phyloP scores from a whole-genome alignment of 345 rosid species.

The Isatis tinctoria region DNA sequence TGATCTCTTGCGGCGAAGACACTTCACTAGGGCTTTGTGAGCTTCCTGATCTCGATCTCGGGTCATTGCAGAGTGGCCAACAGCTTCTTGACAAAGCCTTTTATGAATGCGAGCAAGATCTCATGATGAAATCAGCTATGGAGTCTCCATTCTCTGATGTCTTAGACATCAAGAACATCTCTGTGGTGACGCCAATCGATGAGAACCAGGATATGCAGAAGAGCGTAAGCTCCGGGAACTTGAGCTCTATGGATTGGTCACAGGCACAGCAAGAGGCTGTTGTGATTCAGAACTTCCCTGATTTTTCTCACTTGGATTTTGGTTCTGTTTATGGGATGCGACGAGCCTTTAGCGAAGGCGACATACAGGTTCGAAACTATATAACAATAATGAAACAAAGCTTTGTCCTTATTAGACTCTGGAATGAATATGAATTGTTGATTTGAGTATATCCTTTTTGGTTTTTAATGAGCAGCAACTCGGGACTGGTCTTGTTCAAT shows the following conservation, averaged over 20 bases:
- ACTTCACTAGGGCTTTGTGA: slow-evolving; percentile 55
- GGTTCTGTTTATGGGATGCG: slow-evolving; percentile 73
- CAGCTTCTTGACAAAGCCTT: slow-evolving; percentile 69
- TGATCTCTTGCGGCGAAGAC: slow-evolving; percentile 78
- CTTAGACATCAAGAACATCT: slow-evolving; percentile 34
- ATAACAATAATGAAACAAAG: neutral
- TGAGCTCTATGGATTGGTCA: slow-evolving; percentile 74
- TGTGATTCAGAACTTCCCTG: slow-evolving; percentile 56
- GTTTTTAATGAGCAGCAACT: slow-evolving; percentile 81
- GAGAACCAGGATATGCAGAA: slow-evolving; percentile 51
- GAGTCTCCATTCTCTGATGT: slow-evolving; percentile 49
- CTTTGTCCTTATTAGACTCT: neutral
- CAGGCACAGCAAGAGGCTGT: slow-evolving; percentile 36
- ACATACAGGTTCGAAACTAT: slow-evolving; percentile 63
- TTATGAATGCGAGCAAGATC: slow-evolving; percentile 80
- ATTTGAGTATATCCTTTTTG: too few species aligned
- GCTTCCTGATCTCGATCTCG: slow-evolving; percentile 54
- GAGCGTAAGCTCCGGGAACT: slow-evolving; percentile 69
- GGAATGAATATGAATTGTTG: neutral
- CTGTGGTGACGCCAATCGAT: slow-evolving; percentile 34
- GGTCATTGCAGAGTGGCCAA: slow-evolving; percentile 59
- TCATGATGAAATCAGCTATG: slow-evolving; percentile 54
- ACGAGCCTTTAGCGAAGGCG: slow-evolving; percentile 93
- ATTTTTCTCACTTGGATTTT: slow-evolving; percentile 61
- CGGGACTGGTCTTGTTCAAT: slow-evolving; percentile 43